Evolutionary conservation across 129 eudicot species (phyloP), one percentile per base, ranked within the genome.

Genomic region (Centella asiatica): DNA sequence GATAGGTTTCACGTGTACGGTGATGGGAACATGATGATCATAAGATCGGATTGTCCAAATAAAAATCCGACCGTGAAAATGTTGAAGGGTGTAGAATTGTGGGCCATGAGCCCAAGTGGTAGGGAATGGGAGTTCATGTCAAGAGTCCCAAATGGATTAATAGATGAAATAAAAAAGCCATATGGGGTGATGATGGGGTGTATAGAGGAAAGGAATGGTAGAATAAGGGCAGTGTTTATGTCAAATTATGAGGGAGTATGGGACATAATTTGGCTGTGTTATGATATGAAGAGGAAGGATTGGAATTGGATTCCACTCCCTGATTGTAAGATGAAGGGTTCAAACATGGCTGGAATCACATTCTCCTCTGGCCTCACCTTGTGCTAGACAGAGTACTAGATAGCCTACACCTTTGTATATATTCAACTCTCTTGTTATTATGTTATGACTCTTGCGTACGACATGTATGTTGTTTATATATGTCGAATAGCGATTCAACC

Each of bases 161-260:
- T 79, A 46, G 74, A 83, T 23, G 53, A 70, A 23, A 70, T 79
- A 1, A 76, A 73, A 62, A 83, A 79, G 62, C 83, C 89, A 1
- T 83, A 83, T 70, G 89, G 80, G 47, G 85, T 80, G 27, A 83
- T 83, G 83, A 83, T 76, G 85, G 89, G 89, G 19, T 83, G 85
- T 66, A 64, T 83, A 44, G 77, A 79, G 53, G 69, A 73, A 24
- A 74, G 68, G 54, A 22, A 67, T 37, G 83, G 83, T 6, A 51
- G 25, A 52, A 60, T 74, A 6, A 80, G 85, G 78, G 78, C 72
- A 17, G 67, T 83, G 9, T 59, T 83, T 69, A 76, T 83, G 90
- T 79, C 90, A 20, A 83, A 79, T 56, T 76, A 53, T 63, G 83
- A 83, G 46, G 83, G 85, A 37, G 69, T 71, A 10, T 83, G 89